Percentiles rank a stretch among this genome's conserved stretches.
Conservation (phyloP, 768 basidiomycete genomes). For the Strobilomyces confusus region DNA sequence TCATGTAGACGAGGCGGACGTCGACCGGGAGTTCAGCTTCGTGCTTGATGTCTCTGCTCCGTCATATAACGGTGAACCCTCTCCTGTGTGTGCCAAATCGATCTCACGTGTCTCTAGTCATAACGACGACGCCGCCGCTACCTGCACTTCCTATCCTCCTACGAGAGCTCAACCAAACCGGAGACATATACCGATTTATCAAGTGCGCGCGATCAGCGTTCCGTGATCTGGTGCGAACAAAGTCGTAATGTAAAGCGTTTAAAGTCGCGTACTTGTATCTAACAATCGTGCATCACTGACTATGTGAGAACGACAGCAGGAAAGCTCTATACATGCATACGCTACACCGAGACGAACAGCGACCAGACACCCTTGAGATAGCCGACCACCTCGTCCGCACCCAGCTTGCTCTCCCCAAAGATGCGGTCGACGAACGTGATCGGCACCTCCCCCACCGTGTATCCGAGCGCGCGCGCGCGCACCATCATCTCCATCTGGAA, state of each 20-base stretch:
- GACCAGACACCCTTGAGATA: constrained; percentile 85
- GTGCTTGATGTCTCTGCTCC: constrained; percentile 68
- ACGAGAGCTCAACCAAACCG: constrained; percentile 63
- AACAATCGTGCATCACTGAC: no score
- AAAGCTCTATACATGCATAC: neutral
- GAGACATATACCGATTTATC: constrained; percentile 71
- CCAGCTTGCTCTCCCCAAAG: constrained; percentile 90
- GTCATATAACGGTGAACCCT: constrained; percentile 59
- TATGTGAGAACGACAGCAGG: no score
- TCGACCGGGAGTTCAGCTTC: constrained; percentile 63
- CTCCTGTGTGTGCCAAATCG: neutral
- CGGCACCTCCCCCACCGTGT: constrained; percentile 85
- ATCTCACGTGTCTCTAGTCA: constrained; percentile 43
- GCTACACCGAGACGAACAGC: constrained; percentile 61
- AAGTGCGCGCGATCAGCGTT: constrained; percentile 59
- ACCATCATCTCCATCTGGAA: constrained; percentile 99
- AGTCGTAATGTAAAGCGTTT: neutral
- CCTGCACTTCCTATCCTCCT: constrained; percentile 65
- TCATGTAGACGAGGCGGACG: constrained; percentile 54
- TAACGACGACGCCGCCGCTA: constrained; percentile 73
- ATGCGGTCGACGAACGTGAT: constrained; percentile 95
- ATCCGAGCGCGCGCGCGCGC: constrained; percentile 77
- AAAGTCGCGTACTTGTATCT: neutral
- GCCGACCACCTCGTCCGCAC: constrained; percentile 81
- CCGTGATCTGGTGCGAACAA: constrained; percentile 21